These are phyloP conservation scores for Epichloe uncinata DNA, from an alignment of 2,329 filamentous ascomycete species.

Conservation along the genomic window DNA sequence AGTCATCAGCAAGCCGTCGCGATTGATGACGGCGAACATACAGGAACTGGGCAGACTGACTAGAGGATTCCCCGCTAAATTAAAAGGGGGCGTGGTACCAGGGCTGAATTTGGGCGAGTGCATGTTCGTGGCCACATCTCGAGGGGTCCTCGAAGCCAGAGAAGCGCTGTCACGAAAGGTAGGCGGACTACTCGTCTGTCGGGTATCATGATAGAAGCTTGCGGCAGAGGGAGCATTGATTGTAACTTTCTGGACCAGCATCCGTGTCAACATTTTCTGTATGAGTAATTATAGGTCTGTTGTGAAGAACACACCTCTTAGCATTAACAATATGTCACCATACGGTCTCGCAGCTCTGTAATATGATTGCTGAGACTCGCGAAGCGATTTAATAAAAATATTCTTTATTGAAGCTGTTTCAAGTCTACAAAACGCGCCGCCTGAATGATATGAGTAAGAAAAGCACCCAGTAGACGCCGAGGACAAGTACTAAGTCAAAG, in stretches of 20 bases:
- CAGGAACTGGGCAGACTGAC: conserved; percentile 50
- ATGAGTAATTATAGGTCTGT: not conserved
- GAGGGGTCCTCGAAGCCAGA: conserved; percentile 65
- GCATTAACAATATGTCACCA: too few relatives aligned
- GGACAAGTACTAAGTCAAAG: too few relatives aligned
- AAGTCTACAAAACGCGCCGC: too few relatives aligned
- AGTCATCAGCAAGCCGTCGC: conserved; percentile 60
- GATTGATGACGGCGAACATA: conserved; percentile 53
- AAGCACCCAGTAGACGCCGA: too few relatives aligned
- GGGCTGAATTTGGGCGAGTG: conserved; percentile 72
- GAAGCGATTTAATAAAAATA: not conserved
- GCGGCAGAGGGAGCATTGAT: too few relatives aligned
- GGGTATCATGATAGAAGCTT: conserved; percentile 35
- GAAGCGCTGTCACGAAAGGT: conserved; percentile 71
- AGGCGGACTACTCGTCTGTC: conserved; percentile 68
- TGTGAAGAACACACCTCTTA: not conserved
- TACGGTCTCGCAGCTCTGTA: not conserved
- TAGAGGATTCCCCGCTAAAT: conserved; percentile 46
- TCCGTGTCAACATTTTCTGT: too few relatives aligned
- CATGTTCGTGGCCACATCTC: conserved; percentile 65
- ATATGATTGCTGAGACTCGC: not conserved
- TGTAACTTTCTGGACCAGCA: too few relatives aligned
- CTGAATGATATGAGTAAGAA: too few relatives aligned
- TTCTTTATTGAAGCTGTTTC: too few relatives aligned
- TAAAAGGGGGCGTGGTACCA: conserved; percentile 50